Base-by-base conservation (phyloP, 768 basidiomycete species). In the Mycena kentingensis region DNA sequence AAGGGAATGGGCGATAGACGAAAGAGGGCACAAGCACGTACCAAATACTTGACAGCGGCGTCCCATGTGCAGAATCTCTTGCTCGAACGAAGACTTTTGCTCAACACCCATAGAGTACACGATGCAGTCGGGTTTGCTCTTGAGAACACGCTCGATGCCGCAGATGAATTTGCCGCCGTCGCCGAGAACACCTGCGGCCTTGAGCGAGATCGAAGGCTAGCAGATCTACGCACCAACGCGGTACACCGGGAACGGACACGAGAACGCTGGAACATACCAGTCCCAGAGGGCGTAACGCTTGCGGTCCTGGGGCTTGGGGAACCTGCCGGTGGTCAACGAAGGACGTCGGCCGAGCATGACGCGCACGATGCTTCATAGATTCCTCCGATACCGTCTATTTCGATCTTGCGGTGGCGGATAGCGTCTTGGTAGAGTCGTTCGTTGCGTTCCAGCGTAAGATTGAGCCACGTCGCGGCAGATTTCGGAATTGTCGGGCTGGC, bases 171-270 rank as follows among this genome's bases (percentile, higher is more conserved):
- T n/a, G n/a, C n/a, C n/a, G n/a, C n/a, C n/a, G n/a, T n/a, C n/a
- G n/a, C n/a, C n/a, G n/a, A n/a, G n/a, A n/a, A n/a, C n/a, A n/a
- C n/a, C n/a, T n/a, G n/a, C n/a, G n/a, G n/a, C n/a, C n/a, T n/a
- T n/a, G n/a, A n/a, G n/a, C n/a, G n/a, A n/a, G n/a, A n/a, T n/a
- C n/a, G n/a, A 19, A 38, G 13, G 21, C 37, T 11, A 8, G 21
- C 37, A 34, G 11, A 34, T 34, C n/a, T 34, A n/a, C 46, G 12
- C 12, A 22, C 46, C 37, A 26, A 49, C 37, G 12, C 48, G 37
- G 24, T 39, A 38, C 31, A 49, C 48, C 5, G 48, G 26, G 25
- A 49, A 49, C 13, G 48, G 48, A 26, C 48, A 49, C n/a, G 48
- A 49, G 25, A 49, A 49, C 2, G 48, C 48, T 3, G 37, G 37